A percentile compares a stretch with the other conserved stretches of the same genome.
phyloP scores from a whole-genome alignment of 2,329 filamentous ascomycete genomes.

The Ciborinia camelliae region DNA sequence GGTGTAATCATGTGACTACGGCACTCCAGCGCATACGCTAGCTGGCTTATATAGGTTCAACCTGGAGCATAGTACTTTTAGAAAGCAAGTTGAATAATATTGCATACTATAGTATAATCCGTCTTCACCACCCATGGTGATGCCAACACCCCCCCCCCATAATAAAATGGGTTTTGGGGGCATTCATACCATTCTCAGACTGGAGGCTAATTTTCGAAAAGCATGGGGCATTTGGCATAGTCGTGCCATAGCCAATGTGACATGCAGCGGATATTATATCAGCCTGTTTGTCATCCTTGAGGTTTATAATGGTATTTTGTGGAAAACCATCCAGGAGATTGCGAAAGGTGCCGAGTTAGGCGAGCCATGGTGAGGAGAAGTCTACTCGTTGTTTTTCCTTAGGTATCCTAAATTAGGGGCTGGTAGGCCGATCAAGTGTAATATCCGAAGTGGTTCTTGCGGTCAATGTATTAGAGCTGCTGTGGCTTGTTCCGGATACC shows the following conservation, averaged over 20 bases:
- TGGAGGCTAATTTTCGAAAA: neutral
- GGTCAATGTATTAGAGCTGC: constrained; percentile 19
- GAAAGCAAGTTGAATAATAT: too few species aligned
- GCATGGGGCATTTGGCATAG: neutral
- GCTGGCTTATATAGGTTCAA: too few species aligned
- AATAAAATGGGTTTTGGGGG: too few species aligned
- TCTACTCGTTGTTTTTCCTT: neutral
- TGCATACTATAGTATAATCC: too few species aligned
- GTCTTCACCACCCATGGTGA: too few species aligned
- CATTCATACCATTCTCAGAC: too few species aligned
- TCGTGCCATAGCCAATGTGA: neutral
- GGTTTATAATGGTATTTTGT: neutral
- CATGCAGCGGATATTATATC: neutral
- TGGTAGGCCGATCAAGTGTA: constrained; percentile 20
- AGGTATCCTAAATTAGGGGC: neutral
- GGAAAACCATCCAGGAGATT: constrained; percentile 23
- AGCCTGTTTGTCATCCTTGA: neutral
- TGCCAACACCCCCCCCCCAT: too few species aligned
- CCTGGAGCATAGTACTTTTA: too few species aligned
- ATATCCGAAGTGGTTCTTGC: constrained; percentile 15
- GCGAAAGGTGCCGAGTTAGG: constrained; percentile 22
- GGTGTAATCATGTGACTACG: too few species aligned
- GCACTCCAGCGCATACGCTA: too few species aligned
- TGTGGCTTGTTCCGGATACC: constrained; percentile 16
- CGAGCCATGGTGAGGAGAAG: constrained; percentile 20